phyloP scores from a whole-genome alignment of 257 asterid species.

The Ajuga chamaepitys region DNA sequence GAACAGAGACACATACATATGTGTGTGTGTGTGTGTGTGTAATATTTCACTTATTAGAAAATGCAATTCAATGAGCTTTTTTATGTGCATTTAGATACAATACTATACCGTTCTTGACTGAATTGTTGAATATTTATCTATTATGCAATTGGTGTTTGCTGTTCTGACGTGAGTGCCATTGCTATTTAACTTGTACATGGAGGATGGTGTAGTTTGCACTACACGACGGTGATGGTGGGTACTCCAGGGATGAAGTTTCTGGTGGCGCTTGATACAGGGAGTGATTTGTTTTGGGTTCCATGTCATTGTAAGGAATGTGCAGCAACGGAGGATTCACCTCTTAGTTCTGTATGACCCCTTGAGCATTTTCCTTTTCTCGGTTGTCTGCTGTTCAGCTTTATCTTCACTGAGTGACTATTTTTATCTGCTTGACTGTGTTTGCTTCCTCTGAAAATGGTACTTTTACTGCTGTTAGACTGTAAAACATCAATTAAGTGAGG shows the following conservation, averaged over 20 bases:
- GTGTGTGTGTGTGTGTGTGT: neutral
- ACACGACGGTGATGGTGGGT: conserved; percentile 70
- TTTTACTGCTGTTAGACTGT: neutral
- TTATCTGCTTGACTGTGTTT: neutral
- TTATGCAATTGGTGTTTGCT: neutral
- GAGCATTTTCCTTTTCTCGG: neutral
- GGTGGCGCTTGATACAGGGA: conserved; percentile 94
- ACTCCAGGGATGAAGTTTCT: conserved; percentile 71
- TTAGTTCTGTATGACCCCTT: conserved; percentile 36
- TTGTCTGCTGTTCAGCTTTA: neutral
- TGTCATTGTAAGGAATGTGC: conserved; percentile 62
- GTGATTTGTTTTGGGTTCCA: conserved; percentile 86
- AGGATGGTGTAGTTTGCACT: conserved; percentile 59
- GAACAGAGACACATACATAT: too few relatives aligned
- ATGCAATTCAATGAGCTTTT: neutral
- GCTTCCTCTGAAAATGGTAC: neutral
- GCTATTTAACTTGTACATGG: conserved; percentile 17
- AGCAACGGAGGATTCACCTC: conserved; percentile 42
- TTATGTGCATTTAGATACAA: neutral
- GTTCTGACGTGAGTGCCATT: neutral
- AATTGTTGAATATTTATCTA: neutral
- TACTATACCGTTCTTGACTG: neutral
- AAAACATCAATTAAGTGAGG: neutral
- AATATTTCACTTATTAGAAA: neutral
- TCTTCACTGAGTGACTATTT: neutral